These are phyloP conservation scores for Larix kaempferi DNA, from an alignment of 75 land plant species.

Conservation along the genomic window DNA sequence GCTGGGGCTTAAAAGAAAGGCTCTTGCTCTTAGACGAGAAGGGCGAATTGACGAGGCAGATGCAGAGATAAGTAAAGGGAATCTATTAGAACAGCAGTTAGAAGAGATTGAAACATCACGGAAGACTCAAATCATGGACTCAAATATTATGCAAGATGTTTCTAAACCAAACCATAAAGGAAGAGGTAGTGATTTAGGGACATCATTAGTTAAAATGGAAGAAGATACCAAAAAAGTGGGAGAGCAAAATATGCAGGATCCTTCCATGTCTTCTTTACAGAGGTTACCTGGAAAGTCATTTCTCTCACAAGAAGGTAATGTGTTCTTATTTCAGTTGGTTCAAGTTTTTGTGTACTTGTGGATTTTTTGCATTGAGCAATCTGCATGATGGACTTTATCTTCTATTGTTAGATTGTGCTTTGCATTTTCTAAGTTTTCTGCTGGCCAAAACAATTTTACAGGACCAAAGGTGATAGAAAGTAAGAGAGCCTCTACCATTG, in stretches of 20 bases:
- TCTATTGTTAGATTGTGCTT: neutral
- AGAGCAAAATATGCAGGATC: constrained; percentile 78
- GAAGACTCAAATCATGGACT: neutral
- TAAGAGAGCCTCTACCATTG: neutral
- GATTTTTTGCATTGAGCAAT: neutral
- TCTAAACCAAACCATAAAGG: constrained; percentile 1
- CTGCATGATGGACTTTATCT: neutral
- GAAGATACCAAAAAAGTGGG: constrained; percentile 49
- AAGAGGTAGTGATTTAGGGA: constrained; percentile 6
- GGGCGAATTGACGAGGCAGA: constrained; percentile 79
- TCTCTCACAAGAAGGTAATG: neutral
- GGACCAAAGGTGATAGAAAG: constrained; percentile 7
- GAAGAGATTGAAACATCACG: constrained; percentile 33
- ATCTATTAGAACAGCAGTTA: constrained; percentile 55
- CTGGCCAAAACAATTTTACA: neutral
- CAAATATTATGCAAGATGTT: neutral
- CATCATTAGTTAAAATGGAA: constrained; percentile 11
- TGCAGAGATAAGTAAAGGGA: constrained; percentile 56
- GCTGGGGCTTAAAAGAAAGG: constrained; percentile 67
- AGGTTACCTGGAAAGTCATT: neutral
- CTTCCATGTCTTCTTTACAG: constrained; percentile 20
- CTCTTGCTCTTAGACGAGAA: constrained; percentile 73
- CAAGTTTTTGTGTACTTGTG: neutral
- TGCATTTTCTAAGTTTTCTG: constrained; percentile 4
- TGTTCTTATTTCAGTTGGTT: neutral